Conservation (phyloP, 139 green algal genomes). For the Asterochloris erici region DNA sequence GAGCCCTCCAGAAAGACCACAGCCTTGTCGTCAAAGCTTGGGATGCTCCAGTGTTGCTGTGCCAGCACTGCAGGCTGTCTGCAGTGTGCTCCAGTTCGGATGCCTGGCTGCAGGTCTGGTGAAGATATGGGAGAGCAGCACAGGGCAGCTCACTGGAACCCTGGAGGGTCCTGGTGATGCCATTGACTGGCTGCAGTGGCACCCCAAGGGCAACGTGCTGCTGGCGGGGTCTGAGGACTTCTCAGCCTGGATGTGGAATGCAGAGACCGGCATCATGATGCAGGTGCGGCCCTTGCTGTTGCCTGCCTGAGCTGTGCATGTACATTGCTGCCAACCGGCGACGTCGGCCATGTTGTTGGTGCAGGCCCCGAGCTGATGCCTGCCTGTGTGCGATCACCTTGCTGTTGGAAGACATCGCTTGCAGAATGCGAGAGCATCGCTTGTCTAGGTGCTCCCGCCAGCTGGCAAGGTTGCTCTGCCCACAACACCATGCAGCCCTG, state of each 20-base stretch:
- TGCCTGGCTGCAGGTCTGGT: conserved; percentile 38
- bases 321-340: background rate
- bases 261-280: conserved; percentile 81
- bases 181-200: conserved; percentile 91
- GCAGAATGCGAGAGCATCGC: too few species aligned
- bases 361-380: background rate
- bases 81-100: background rate
- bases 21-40: background rate
- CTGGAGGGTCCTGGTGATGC: conserved; percentile 79
- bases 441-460: too few species aligned
- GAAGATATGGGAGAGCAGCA: conserved; percentile 63
- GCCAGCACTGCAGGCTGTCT: background rate
- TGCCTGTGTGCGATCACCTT: background rate
- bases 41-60: background rate
- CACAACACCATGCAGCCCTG: too few species aligned
- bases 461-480: too few species aligned
- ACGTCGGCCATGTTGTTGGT: background rate
- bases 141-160: conserved; percentile 42
- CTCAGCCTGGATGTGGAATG: conserved; percentile 95
- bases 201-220: conserved; percentile 87
- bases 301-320: background rate
- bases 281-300: conserved; percentile 42
- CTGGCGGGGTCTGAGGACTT: conserved; percentile 91
- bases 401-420: background rate
- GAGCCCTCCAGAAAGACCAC: background rate